Evolutionary conservation across 495 filamentous ascomycete genomes (phyloP).

Genomic region (Daldinia caldariorum): DNA sequence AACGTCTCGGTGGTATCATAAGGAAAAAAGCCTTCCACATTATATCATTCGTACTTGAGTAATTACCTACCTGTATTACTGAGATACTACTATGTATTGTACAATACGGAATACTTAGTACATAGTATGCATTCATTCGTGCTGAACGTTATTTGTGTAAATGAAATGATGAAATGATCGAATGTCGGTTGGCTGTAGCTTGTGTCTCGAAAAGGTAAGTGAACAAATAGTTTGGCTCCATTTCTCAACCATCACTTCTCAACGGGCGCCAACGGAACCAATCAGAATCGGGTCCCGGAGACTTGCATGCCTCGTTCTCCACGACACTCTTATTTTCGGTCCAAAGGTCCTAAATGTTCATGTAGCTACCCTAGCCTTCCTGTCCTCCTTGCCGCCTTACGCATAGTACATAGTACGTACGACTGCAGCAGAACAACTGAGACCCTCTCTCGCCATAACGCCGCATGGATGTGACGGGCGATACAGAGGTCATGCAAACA

Average conservation of each 20-base stretch:
- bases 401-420: slow-evolving; percentile 26
- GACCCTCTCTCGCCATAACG: slow-evolving; percentile 21
- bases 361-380: slow-evolving; percentile 18
- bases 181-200: slow-evolving; percentile 11
- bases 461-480: slow-evolving; percentile 25
- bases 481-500: slow-evolving; percentile 33
- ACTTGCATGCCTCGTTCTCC: slow-evolving; percentile 26
- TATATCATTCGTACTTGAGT: not conserved
- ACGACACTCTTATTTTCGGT: slow-evolving; percentile 23
- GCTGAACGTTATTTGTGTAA: slow-evolving; percentile 19
- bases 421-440: slow-evolving; percentile 15
- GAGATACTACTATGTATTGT: not conserved
- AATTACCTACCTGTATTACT: not conserved
- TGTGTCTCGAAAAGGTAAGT: slow-evolving; percentile 21
- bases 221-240: slow-evolving; percentile 31
- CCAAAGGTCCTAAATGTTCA: slow-evolving; percentile 4
- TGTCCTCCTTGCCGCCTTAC: slow-evolving; percentile 22
- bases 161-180: not conserved
- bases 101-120: no score
- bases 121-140: no score
- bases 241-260: slow-evolving; percentile 48
- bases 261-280: slow-evolving; percentile 57
- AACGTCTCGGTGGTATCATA: not conserved
- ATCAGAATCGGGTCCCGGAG: slow-evolving; percentile 42
- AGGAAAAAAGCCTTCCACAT: not conserved